Base-by-base conservation (phyloP, 352 stramenopile species). In the Phytophthora colocasiae region DNA sequence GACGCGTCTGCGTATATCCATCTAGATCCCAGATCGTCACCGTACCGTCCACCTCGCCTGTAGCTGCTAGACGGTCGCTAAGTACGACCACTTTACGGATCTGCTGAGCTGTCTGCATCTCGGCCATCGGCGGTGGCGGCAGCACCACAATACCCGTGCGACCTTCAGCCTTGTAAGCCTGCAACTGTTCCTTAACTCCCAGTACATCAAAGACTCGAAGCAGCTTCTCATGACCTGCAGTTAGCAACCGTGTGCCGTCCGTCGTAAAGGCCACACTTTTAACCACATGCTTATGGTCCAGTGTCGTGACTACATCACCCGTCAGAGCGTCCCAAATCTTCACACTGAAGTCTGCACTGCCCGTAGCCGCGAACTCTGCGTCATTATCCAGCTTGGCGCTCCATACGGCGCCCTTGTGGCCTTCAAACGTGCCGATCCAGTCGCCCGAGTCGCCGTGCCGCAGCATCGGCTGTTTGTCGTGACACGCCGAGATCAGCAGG, bases 401-500 rank as follows among this genome's bases (percentile, higher is more conserved):
- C 91, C 91, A 98, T 0, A 97, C 91, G 0, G 91, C 91, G 47
- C 97, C 97, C 72, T 99, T 99, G 80, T 99, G 97, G 45, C 97
- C 97, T 26, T 93, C 79, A 56, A 98, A 99, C 6, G 96, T 99
- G 47, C 97, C 97, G 65, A 99, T 99, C 97, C 97, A 99, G 74
- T 97, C 83, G 50, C 91, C 91, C 26, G 90, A 87, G 44, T 83
- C 78, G 7, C 75, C 88, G 49, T 86, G 87, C 3, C 91, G 87
- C 47, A 97, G 76, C 89, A 97, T 97, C 34, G 89, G 91, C 41
- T 89, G 77, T 69, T 96, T 96, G 75, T 97, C 89, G 57, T 95
- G 87, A 66, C 87, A 95, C 15, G 85, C 87, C 17, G 87, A 95
- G 68, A 95, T 80, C 22, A 95, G 76, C 50, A 95, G 87, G 58